Base-by-base conservation (phyloP, 768 basidiomycete species). In the Collybiopsis confluens region DNA sequence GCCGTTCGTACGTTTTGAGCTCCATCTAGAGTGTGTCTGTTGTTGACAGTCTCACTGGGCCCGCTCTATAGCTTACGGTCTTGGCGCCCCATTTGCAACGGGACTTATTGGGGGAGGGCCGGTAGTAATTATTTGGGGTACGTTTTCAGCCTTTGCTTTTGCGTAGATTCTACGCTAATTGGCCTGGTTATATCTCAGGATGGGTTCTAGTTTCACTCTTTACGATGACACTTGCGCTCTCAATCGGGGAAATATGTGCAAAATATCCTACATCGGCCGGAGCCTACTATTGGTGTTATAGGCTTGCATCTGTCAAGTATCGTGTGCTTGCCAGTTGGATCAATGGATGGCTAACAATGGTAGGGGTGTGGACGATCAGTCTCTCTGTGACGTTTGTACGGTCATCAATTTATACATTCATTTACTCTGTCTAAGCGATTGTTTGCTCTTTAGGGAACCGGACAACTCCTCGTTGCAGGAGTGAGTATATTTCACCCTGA, bases 331-430 rank as follows among this genome's bases (percentile, higher is more conserved):
- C 78, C 2, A 82, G 80, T 16, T 87, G 85, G 80, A 79, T 87
- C 45, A 82, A 82, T 54, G 85, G 85, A 5, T 87, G 85, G 85
- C 66, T 86, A 16, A 82, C 80, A 1, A 70, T 85, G 60, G 82
- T 84, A 24, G 85, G 85, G 24, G 81, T 85, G 11, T 87, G 85
- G 83, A 87, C 81, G 0, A 74, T 82, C 54, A 78, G 81, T 20
- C 61, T 86, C 37, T 84, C 83, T 10, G 83, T 84, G 4, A 82
- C 78, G 2, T 87, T 87, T 60, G 82, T 81, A 65, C 48, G 68
- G 27, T 26, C 52, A 50, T 33, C 53, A 20, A 33, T 28, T 0
- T 28, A n/a, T n/a, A n/a, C n/a, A n/a, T n/a, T n/a, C n/a, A n/a
- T 33, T 33, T 6, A 33, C 30, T 33, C 6, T 33, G 5, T 33